A percentile compares a stretch with the other conserved stretches of the same genome.
Evolutionary conservation across 345 rosid genomes (phyloP).

Genomic region (Sonneratia alba): DNA sequence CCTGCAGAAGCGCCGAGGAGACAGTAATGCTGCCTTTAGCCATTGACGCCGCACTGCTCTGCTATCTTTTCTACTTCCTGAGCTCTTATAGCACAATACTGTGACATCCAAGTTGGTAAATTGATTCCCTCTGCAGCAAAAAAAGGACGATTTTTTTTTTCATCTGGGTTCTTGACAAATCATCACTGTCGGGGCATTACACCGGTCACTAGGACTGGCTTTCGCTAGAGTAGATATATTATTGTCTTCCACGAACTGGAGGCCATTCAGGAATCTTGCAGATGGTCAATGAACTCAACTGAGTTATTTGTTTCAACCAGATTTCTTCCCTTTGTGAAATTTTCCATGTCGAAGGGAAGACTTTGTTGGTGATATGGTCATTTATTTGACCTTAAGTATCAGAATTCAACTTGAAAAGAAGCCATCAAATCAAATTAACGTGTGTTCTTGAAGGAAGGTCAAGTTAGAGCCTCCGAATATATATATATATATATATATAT

Average conservation of each 20-base stretch:
- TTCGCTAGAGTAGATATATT: no score
- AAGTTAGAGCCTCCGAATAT: no score
- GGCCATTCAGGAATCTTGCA: neutral
- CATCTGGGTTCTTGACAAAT: neutral
- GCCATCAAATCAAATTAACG: no score
- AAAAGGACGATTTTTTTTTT: neutral
- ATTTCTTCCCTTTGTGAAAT: no score
- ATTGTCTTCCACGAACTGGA: neutral
- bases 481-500: no score
- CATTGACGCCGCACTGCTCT: constrained; percentile 3
- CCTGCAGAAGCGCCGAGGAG: constrained; percentile 9
- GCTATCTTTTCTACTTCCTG: neutral
- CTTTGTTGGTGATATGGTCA: neutral
- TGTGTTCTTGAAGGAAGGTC: no score
- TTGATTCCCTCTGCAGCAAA: neutral
- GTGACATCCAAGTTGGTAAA: neutral
- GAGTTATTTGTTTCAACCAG: no score
- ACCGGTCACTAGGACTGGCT: neutral
- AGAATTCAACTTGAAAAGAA: no score
- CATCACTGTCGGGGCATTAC: neutral
- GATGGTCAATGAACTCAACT: no score
- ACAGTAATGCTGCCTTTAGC: constrained; percentile 12
- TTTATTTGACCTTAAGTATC: no score
- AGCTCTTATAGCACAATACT: neutral
- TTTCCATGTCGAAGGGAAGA: no score